phyloP scores from a whole-genome alignment of 306 rosid genomes.

The Cicer pinnatifidum region DNA sequence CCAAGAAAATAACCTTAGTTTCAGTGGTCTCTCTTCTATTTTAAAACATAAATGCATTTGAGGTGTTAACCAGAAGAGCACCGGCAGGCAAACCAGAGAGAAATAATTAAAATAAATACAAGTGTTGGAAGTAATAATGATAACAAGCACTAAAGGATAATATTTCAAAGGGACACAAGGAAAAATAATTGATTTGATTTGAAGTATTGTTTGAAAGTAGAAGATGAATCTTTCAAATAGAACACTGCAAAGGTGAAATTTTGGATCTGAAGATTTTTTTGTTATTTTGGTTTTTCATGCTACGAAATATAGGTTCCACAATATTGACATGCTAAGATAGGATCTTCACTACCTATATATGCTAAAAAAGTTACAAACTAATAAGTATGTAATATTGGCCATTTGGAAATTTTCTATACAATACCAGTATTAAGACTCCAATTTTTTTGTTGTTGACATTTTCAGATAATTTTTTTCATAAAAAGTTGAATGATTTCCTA shows the following conservation, averaged over 20 bases:
- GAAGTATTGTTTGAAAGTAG: neutral
- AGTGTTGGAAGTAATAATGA: neutral
- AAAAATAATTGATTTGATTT: neutral
- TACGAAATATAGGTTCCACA: neutral
- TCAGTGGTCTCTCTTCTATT: constrained; percentile 89
- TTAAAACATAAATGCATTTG: constrained; percentile 77
- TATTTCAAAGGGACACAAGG: constrained; percentile 23
- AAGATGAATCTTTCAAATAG: neutral
- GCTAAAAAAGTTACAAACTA: neutral
- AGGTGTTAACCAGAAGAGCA: constrained; percentile 34
- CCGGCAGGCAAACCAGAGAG: constrained; percentile 1
- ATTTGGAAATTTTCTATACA: too few species aligned
- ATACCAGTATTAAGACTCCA: neutral
- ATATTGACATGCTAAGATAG: neutral
- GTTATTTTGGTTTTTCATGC: neutral
- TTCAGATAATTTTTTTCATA: neutral
- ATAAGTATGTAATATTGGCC: neutral
- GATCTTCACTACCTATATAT: neutral
- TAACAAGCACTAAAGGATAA: constrained; percentile 17
- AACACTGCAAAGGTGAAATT: neutral
- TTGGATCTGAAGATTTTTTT: neutral
- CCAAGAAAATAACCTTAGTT: constrained; percentile 93
- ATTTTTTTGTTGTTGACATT: neutral
- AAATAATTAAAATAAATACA: constrained; percentile 13
- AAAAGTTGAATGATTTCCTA: neutral